Evolutionary conservation across 306 rosid species (phyloP), one percentile per base, ranked within the genome.

Genomic region (barrel medic (Medicago truncatula)): DNA sequence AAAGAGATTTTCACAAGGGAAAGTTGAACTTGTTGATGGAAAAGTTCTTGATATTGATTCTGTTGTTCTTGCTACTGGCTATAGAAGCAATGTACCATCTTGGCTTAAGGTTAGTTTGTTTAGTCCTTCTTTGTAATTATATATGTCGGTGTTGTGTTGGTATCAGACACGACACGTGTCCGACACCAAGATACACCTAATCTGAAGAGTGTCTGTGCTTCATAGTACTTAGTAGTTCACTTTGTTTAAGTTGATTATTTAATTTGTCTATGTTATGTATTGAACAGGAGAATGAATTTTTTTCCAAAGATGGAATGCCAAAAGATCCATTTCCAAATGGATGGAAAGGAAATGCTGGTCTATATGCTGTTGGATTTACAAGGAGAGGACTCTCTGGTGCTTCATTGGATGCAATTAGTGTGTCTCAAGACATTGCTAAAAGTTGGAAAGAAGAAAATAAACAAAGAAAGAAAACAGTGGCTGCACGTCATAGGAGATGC

Each of bases 361-460:
- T 95, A 0, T 95, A 92, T 71, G 97, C 97, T 3, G 98, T 95
- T 58, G 98, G 98, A 71, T 95, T 95, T 78, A 90, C 98, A 71
- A 86, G 91, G 78, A 95, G 84, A 83, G 97, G 98, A 36, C 80
- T 95, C 1, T 86, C 98, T 41, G 98, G 98, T 49, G 96, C 98
- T 12, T 87, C 96, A 49, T 79, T 88, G 61, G 98, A 92, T 78
- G 98, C 97, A 56, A 83, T 90, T 17, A 88, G 88, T 77, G 98
- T 95, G 6, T 86, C 97, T 47, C 92, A 88, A 34, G 98, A 95
- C 88, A 92, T 95, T 71, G 88, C 97, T 71, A 89, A 80, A 62
- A 86, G 85, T 64, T 90, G 97, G 98, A 95, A 88, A 82, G 97
- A 95, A 60, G 98, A 92, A 50, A 87, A 87, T 0, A 92, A 84